Base-by-base conservation (phyloP, 345 rosid genomes). In the Aquilaria yunnanensis region DNA sequence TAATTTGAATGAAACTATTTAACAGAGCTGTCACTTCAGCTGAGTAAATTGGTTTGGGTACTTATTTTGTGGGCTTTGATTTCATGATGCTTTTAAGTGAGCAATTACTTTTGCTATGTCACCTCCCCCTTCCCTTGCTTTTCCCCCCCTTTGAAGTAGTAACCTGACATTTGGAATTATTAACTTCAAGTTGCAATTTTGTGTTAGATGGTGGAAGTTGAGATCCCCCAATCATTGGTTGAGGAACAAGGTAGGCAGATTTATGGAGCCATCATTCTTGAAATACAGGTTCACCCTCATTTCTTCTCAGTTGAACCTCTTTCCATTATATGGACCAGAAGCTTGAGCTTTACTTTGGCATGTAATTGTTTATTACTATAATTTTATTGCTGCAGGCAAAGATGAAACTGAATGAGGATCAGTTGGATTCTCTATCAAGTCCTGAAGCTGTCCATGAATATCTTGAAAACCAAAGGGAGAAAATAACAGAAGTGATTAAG, bases 181-280 rank as follows among this genome's bases (percentile, higher is more conserved):
- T 37, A 37, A 37, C 43, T 4, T 37, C 43, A 37, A 37, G 43
- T 37, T 37, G 43, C 43, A 32, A 29, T 10, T 29, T 1, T 62
- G 55, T 53, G 66, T 62, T 72, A 92, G 98, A 93, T 90, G 97
- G 96, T 85, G 67, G 97, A 86, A 75, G 74, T 88, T 65, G 96
- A 93, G 72, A 75, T 90, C 70, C 96, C 98, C 60, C 85, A 58
- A 70, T 86, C 94, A 60, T 78, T 93, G 74, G 86, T 93, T 56
- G 97, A 93, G 76, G 98, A 93, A 74, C 95, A 90, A 88, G 97
- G 97, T 48, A 82, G 97, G 70, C 90, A 86, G 74, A 81, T 93
- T 62, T 93, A 93, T 67, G 98, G 96, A 71, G 83, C 97, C 66
- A 81, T 76, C 74, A 92, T 93, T 80, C 80, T 93, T 43, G 75